Conservation (phyloP, 2,329 filamentous ascomycete species). For the Aspergillus terreus region DNA sequence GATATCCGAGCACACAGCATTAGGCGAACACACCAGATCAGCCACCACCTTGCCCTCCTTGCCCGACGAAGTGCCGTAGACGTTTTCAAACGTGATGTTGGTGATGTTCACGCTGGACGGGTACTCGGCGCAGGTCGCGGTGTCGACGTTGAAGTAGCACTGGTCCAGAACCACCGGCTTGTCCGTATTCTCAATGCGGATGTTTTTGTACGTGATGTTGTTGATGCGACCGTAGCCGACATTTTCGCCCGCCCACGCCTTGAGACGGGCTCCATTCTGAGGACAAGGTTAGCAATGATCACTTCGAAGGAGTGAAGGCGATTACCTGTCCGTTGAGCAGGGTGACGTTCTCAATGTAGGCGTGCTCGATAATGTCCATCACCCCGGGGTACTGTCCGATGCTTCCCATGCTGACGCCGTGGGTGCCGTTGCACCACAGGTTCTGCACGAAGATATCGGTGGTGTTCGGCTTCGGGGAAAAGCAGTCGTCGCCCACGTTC, state of each 20-base stretch:
- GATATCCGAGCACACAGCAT: constrained; percentile 56
- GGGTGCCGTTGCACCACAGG: constrained; percentile 58
- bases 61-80: constrained; percentile 55
- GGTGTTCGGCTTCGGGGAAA: constrained; percentile 59
- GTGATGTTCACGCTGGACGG: constrained; percentile 58
- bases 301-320: neutral
- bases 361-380: constrained; percentile 54
- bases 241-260: constrained; percentile 57
- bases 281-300: constrained; percentile 21
- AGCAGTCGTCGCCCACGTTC: constrained; percentile 59
- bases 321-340: constrained; percentile 48
- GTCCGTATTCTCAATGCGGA: constrained; percentile 58
- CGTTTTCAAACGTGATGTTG: constrained; percentile 57
- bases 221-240: constrained; percentile 59
- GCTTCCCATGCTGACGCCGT: constrained; percentile 57
- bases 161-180: constrained; percentile 57
- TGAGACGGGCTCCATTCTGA: constrained; percentile 56
- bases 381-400: constrained; percentile 57
- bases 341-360: constrained; percentile 58
- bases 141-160: constrained; percentile 59
- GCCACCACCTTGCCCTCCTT: constrained; percentile 54
- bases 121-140: constrained; percentile 49
- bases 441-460: constrained; percentile 57
- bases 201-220: constrained; percentile 61
- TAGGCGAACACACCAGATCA: constrained; percentile 54